Base-by-base conservation (phyloP, 2,329 filamentous ascomycete species). In the Alternaria panax region DNA sequence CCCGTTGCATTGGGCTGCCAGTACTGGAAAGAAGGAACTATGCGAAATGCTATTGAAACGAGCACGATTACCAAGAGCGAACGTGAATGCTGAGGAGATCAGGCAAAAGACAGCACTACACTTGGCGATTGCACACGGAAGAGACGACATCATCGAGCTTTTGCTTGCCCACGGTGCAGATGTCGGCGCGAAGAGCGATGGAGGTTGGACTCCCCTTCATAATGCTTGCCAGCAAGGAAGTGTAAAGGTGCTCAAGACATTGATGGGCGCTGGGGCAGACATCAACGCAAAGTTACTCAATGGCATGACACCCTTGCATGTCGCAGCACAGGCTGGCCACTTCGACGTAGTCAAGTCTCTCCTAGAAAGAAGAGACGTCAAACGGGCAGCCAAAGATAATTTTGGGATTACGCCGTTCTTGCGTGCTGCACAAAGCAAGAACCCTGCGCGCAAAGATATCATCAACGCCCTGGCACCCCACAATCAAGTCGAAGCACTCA, bases 1-100 rank as follows among this genome's bases (percentile, higher is more conserved):
- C 28, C 83, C 86, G 3, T 70, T 88, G 41, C 80, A 87, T 60
- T 87, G 85, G 85, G 85, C 86, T 2, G 86, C 84, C 34, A 85
- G 83, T 24, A 86, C 85, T 43, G 83, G 84, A 18, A 86, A 87
- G 66, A 75, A 81, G 50, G 78, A 79, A 30, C 75, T 87, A 11
- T 83, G 81, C 18, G 79, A 81, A 54, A 76, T 82, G 64, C 75
- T 88, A 27, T 75, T 86, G 5, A 75, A 68, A 34, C 64, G 75
- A 45, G 51, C 66, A 1, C 66, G 57, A 27, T 38, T 53, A 0
- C 74, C 69, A 11, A 67, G 70, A 41, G 70, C 75, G 7, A 70
- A 76, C 46, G 71, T 78, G 12, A 73, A 76, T 40, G 74, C 76
- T 5, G 62, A 70, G 4, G 76, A 79, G 52, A 63, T 70, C 3